Conservation (phyloP, 148 eudicot genomes). For the Selenicereus undatus region DNA sequence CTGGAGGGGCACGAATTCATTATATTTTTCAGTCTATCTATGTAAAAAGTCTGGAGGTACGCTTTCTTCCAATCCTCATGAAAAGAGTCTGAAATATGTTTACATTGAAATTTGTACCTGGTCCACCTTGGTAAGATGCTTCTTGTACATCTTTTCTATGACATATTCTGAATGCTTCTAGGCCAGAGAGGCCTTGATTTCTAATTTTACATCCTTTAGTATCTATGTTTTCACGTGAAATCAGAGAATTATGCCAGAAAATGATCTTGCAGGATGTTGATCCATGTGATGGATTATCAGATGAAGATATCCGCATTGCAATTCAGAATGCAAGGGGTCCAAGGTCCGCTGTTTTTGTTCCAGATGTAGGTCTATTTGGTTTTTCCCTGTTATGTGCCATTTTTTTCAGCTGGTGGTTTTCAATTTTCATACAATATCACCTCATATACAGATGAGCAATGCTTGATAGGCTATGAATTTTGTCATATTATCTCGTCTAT, state of each 20-base stretch:
- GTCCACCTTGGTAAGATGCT: background rate
- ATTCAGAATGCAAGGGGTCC: constrained; percentile 98
- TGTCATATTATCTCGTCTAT: background rate
- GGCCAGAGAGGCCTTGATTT: constrained; percentile 6
- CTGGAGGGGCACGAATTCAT: constrained; percentile 95
- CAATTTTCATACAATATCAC: background rate
- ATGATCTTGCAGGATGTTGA: constrained; percentile 70
- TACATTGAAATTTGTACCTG: background rate
- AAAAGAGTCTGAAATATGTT: background rate
- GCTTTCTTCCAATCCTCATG: constrained; percentile 9
- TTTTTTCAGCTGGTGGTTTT: background rate
- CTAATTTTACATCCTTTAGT: background rate
- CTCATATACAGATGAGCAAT: background rate
- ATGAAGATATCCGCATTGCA: constrained; percentile 88
- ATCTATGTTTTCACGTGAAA: background rate
- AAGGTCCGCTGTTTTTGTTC: constrained; percentile 76
- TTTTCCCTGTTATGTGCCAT: background rate
- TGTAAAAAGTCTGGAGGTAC: constrained; percentile 89
- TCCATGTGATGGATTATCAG: constrained; percentile 88
- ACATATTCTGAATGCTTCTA: background rate
- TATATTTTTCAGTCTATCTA: constrained; percentile 89
- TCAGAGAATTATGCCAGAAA: background rate
- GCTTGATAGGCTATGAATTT: background rate
- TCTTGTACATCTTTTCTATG: background rate
- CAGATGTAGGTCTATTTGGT: constrained; percentile 49